Evolutionary conservation across 2,329 filamentous ascomycete species (phyloP), one percentile per base, ranked within the genome.

Genomic region (Conoideocrella luteorostrata): DNA sequence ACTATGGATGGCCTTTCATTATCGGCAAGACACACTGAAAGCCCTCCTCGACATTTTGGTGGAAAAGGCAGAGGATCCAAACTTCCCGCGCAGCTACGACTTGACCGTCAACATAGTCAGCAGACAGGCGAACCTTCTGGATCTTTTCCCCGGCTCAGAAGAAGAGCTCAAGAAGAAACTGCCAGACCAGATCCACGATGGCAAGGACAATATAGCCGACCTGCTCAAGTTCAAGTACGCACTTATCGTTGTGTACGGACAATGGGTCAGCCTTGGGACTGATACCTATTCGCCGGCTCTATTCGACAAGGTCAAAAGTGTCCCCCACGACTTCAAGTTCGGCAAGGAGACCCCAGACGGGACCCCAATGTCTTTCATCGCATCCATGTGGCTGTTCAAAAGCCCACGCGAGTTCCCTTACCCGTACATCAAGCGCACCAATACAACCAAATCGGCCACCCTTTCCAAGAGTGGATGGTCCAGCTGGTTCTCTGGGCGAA

Each of bases 231-330:
- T 28, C 26, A 28, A 28, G 26, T 28, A 28, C 26, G 17, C 45
- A 3, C n/a, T 44, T 18, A 70, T 74, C 15, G 53, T 72, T 5
- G 60, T 74, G 10, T 74, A 71, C 33, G 71, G 70, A 4, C 70
- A 74, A 46, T 75, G 68, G 65, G 67, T 70, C 50, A 2, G 67
- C 70, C 48, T n/a, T n/a, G n/a, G n/a, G n/a, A n/a, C n/a, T n/a
- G n/a, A n/a, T n/a, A n/a, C n/a, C n/a, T n/a, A n/a, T n/a, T 50
- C 49, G 40, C 65, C 64, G 46, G 62, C 66, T 35, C 50, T 65
- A 52, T 71, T 71, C 34, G 53, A 68, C 35, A 55, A 58, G 21
- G 49, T 71, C 10, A 52, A 62, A 9, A 52, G 61, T 2, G 56
- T 58, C 10, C 45, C 45, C 17, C 50, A 63, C 7, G 37, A 50